These are phyloP conservation scores for Nothophytophthora sp. DNA, from an alignment of 352 stramenopile species.

Conservation along the genomic window DNA sequence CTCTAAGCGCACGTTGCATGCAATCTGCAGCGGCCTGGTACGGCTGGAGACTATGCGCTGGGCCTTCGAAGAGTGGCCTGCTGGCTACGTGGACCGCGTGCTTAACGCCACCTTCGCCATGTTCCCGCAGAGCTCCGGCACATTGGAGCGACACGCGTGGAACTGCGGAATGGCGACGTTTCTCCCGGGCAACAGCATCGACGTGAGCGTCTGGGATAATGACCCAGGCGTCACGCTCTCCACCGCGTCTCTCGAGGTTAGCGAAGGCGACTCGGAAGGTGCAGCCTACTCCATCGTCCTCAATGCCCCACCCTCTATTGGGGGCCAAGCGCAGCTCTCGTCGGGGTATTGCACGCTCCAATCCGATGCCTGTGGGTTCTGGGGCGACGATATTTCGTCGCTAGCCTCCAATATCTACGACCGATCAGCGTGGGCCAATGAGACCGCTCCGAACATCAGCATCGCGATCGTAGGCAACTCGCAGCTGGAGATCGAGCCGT, in stretches of 20 bases:
- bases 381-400: constrained; percentile 28
- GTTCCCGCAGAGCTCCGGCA: constrained; percentile 44
- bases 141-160: constrained; percentile 55
- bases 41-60: constrained; percentile 66
- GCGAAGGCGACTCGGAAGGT: constrained; percentile 19
- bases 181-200: constrained; percentile 34
- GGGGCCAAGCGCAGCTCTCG: constrained; percentile 8
- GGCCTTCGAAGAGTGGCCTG: constrained; percentile 56
- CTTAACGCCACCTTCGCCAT: constrained; percentile 47
- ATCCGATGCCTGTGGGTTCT: constrained; percentile 54
- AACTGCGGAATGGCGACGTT: constrained; percentile 64
- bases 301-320: constrained; percentile 49
- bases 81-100: constrained; percentile 43
- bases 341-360: constrained; percentile 30
- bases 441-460: constrained; percentile 41
- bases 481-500: constrained; percentile 50
- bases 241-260: constrained; percentile 28
- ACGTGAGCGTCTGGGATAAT: constrained; percentile 81
- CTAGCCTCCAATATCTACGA: constrained; percentile 41
- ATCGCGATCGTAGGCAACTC: constrained; percentile 55
- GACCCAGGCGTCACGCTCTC: constrained; percentile 73
- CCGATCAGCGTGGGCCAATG: constrained; percentile 3
- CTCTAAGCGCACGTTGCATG: constrained; percentile 40
- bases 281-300: constrained; percentile 62
- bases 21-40: constrained; percentile 50